Evolutionary conservation across 306 rosid species (phyloP), one percentile per base, ranked within the genome.

Genomic region (Oxytropis ochrocephala): DNA sequence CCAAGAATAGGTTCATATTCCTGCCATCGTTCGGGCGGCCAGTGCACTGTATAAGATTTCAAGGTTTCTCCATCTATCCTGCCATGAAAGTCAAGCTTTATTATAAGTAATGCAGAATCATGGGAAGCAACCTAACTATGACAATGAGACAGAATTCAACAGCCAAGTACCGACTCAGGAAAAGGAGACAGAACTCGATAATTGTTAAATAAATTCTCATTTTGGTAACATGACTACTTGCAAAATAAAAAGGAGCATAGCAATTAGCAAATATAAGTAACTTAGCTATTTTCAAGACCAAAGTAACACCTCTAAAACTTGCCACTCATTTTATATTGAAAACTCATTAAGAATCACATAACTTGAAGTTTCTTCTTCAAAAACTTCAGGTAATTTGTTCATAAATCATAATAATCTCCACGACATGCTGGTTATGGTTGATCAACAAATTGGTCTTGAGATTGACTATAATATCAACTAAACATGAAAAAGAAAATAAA

Each of bases 1-100:
- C 77, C 87, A 12, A 93, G 85, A 78, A 88, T 88, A 70, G 98
- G 98, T 77, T 90, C 97, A 68, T 90, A 93, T 64, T 93, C 98
- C 82, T 88, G 88, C 97, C 98, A 93, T 29, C 94, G 81, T 71
- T 84, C 75, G 21, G 88, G 85, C 1, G 98, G 85, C 98, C 98
- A 93, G 72, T 90, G 87, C 12, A 74, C 46, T 47, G 81, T 64
- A 43, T 73, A 78, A 49, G 82, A 69, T 75, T 87, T 90, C 76
- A 93, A 82, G 59, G 92, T 82, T 73, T 87, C 96, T 67, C 86
- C 98, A 69, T 93, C 96, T 64, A 93, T 93, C 84, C 97, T 88
- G 93, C 75, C 60, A 85, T 72, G 51, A 66, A 73, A 36, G 6
- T 67, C 10, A 65, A 67, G 11, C 49, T 65, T 30, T 1, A 66